A percentile compares a stretch with the other conserved stretches of the same genome.
These are phyloP conservation scores for Tetrapisispora pingtungensis DNA, from an alignment of 805 yeast species.

Conservation along the genomic window DNA sequence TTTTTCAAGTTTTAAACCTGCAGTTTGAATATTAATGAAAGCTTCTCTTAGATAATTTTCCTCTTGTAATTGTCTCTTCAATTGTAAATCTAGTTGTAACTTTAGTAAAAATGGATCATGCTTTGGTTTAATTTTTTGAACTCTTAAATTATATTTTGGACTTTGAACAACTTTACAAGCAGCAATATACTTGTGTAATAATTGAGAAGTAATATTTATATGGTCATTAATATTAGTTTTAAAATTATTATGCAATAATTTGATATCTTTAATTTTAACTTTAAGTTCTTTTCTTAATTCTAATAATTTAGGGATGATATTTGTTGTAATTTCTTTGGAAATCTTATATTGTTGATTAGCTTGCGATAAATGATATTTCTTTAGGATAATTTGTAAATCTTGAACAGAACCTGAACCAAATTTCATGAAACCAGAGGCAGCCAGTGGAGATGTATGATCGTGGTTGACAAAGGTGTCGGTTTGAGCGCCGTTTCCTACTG, in stretches of 20 bases:
- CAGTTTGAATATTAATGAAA: slow-evolving; percentile 49
- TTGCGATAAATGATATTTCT: slow-evolving; percentile 52
- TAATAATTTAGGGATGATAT: slow-evolving; percentile 49
- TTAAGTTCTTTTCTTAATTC: slow-evolving; percentile 57
- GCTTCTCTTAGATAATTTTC: slow-evolving; percentile 61
- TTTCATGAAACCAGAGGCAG: slow-evolving; percentile 48
- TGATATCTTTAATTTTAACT: slow-evolving; percentile 72
- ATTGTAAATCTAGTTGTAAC: slow-evolving; percentile 52
- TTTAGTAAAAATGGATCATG: slow-evolving; percentile 58
- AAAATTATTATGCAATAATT: slow-evolving; percentile 53
- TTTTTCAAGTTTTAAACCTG: slow-evolving; percentile 56
- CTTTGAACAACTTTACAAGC: slow-evolving; percentile 33
- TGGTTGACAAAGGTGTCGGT: background rate
- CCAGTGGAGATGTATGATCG: slow-evolving; percentile 10
- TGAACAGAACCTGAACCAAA: slow-evolving; percentile 68
- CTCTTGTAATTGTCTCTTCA: slow-evolving; percentile 49
- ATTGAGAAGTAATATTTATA: slow-evolving; percentile 52
- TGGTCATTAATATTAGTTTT: slow-evolving; percentile 51
- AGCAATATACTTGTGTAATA: slow-evolving; percentile 39
- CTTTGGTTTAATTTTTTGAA: slow-evolving; percentile 23
- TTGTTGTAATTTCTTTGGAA: slow-evolving; percentile 43
- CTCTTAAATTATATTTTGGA: slow-evolving; percentile 1
- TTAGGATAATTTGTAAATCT: slow-evolving; percentile 60
- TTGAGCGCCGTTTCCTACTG: background rate
- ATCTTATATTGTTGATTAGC: slow-evolving; percentile 46